phyloP scores from a whole-genome alignment of 306 rosid genomes.

The Canavalia gladiata region DNA sequence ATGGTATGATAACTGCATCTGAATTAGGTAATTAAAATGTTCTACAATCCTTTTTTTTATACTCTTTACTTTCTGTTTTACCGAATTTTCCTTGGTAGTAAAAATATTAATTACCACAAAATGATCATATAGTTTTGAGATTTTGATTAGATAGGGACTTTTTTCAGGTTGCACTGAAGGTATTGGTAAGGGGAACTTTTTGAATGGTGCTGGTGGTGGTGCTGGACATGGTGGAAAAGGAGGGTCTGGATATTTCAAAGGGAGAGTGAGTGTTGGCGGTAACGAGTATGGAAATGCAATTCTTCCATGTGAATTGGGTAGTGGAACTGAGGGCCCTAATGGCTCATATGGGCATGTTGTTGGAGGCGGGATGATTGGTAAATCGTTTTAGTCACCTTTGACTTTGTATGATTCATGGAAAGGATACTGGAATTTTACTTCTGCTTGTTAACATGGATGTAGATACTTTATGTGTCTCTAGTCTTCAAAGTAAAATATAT shows the following conservation, averaged over 20 bases:
- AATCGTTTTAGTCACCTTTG: conserved; percentile 38
- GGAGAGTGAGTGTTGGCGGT: conserved; percentile 84
- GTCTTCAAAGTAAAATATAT: conserved; percentile 38
- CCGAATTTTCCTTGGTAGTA: conserved; percentile 26
- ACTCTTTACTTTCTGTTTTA: conserved; percentile 35
- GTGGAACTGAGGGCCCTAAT: conserved; percentile 91
- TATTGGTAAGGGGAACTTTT: conserved; percentile 93
- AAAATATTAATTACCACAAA: conserved; percentile 31
- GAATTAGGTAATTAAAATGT: conserved; percentile 70
- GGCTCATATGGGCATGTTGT: conserved; percentile 70
- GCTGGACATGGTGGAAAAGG: conserved; percentile 99
- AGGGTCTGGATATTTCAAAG: conserved; percentile 91
- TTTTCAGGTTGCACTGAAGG: conserved; percentile 93
- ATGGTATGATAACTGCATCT: conserved; percentile 82
- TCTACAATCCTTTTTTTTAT: conserved; percentile 6
- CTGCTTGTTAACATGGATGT: conserved; percentile 41
- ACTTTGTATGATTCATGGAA: conserved; percentile 32
- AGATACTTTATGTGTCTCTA: conserved; percentile 26
- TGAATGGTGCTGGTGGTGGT: conserved; percentile 99
- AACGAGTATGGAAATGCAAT: conserved; percentile 87
- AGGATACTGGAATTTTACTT: conserved; percentile 29
- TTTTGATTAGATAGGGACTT: conserved; percentile 51
- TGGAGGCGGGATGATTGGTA: conserved; percentile 99
- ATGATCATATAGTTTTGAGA: conserved; percentile 30
- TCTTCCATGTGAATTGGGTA: conserved; percentile 97